Evolutionary conservation across 257 asterid species (phyloP).

Genomic region (Ajuga chamaepitys): DNA sequence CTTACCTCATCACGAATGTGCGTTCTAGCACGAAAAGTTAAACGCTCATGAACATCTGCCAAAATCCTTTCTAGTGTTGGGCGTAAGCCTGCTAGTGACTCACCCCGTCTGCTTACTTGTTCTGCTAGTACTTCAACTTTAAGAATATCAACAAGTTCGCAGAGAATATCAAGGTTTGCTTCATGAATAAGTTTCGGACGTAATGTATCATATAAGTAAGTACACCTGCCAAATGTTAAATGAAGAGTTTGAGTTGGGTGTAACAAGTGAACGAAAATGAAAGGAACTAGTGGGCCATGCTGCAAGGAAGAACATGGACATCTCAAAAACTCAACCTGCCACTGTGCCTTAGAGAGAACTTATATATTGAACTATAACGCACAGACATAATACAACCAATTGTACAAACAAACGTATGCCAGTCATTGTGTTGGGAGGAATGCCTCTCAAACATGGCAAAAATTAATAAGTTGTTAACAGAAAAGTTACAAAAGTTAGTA

Average conservation of each 20-base stretch:
- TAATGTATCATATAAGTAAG: slow-evolving; percentile 83
- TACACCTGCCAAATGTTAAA: slow-evolving; percentile 62
- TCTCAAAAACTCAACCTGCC: background rate
- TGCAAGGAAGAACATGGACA: background rate
- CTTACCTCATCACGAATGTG: slow-evolving; percentile 91
- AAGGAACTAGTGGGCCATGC: background rate
- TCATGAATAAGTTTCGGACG: slow-evolving; percentile 96
- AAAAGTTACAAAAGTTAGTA: background rate
- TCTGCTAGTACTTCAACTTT: slow-evolving; percentile 94
- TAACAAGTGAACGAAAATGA: slow-evolving; percentile 13
- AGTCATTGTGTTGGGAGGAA: no score
- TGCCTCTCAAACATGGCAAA: background rate
- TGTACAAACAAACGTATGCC: slow-evolving; percentile 1
- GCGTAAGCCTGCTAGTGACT: slow-evolving; percentile 79
- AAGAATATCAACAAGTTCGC: slow-evolving; percentile 92
- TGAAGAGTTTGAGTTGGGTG: slow-evolving; percentile 5
- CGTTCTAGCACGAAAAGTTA: slow-evolving; percentile 95
- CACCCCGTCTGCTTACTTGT: slow-evolving; percentile 80
- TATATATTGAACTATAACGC: slow-evolving; percentile 1
- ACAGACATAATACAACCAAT: background rate
- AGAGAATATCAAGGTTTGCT: slow-evolving; percentile 89
- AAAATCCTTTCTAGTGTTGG: slow-evolving; percentile 90
- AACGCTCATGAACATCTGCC: slow-evolving; percentile 94
- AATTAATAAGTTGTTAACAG: background rate
- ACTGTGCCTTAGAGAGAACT: background rate